Evolutionary conservation across 177 flowering plant genomes (phyloP), one percentile per base, ranked within the genome.

Genomic region (Vitis hybrid): DNA sequence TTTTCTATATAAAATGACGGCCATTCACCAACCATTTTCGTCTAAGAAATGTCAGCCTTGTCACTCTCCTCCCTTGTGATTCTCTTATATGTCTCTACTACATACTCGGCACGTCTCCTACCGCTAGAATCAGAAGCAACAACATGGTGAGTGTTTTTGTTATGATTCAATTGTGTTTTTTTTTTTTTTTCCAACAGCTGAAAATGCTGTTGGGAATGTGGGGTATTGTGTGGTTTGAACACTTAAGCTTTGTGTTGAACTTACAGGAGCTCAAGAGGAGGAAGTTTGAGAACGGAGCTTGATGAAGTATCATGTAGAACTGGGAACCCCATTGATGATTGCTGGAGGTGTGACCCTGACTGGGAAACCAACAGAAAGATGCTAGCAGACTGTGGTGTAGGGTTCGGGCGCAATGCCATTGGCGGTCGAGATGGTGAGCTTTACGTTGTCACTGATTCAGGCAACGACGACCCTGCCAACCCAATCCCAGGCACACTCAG

Each of bases 321-420:
- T 0, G 82, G 85, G 7, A 85, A 85, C 65, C 86, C 84, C 2
- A 83, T 83, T 16, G 88, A 83, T 52, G 83, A 80, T 39, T 85
- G 88, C 62, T 83, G 88, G 88, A 67, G 88, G 49, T 85, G 88
- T 22, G 83, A 80, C 68, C 70, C 81, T 0, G 63, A 79, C n/a
- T 85, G 88, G 88, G 79, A 75, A 3, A 67, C 66, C 13, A 79
- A 83, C 70, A 77, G 85, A 3, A 70, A 74, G 51, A 50, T 48
- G 67, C 73, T 85, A 2, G 88, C 88, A 0, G 77, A 76, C 60
- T 85, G 88, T 39, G 77, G 75, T 7, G 66, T 78, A 50, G 88
- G 88, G 62, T 85, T 85, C 22, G 86, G 89, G 6, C 67, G 76
- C 9, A 62, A 77, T 33, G 83, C 89, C 4, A 50, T 77, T 2